Conservation (phyloP, 345 rosid species). For the Linum lewisii region DNA sequence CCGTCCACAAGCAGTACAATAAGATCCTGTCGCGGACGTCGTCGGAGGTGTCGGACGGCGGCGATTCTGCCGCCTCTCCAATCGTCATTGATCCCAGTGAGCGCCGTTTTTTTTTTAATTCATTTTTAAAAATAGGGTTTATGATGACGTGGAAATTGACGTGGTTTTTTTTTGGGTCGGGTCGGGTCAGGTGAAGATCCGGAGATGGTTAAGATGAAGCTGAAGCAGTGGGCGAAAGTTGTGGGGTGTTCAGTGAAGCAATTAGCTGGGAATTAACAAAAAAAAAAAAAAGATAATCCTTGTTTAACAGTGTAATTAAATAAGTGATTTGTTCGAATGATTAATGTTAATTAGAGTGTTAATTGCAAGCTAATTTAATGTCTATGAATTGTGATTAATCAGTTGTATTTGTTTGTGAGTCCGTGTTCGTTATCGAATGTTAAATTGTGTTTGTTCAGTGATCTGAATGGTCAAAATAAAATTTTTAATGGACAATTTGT, state of each 20-base stretch:
- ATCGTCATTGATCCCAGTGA: constrained; percentile 57
- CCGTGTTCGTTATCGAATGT: no score
- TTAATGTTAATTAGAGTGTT: no score
- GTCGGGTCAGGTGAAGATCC: constrained; percentile 52
- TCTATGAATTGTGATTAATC: no score
- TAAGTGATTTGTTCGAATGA: no score
- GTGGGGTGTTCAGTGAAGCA: constrained; percentile 79
- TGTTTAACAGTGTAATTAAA: no score
- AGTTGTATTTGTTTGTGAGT: no score
- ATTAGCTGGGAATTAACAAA: constrained; percentile 24
- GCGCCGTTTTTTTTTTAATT: not conserved
- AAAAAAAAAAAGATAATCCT: not conserved
- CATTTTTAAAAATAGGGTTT: no score
- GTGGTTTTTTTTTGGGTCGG: not conserved
- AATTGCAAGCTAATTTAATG: no score
- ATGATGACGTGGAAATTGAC: not conserved
- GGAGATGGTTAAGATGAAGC: constrained; percentile 51
- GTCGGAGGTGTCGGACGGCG: constrained; percentile 34
- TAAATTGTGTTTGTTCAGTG: no score
- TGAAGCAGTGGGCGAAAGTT: constrained; percentile 84
- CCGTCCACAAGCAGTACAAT: constrained; percentile 54
- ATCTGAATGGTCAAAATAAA: no score
- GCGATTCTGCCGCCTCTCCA: constrained; percentile 25
- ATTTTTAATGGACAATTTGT: no score
- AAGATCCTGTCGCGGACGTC: constrained; percentile 48